Base-by-base conservation (phyloP, 2,329 filamentous ascomycete genomes). In the Thelonectria olida region DNA sequence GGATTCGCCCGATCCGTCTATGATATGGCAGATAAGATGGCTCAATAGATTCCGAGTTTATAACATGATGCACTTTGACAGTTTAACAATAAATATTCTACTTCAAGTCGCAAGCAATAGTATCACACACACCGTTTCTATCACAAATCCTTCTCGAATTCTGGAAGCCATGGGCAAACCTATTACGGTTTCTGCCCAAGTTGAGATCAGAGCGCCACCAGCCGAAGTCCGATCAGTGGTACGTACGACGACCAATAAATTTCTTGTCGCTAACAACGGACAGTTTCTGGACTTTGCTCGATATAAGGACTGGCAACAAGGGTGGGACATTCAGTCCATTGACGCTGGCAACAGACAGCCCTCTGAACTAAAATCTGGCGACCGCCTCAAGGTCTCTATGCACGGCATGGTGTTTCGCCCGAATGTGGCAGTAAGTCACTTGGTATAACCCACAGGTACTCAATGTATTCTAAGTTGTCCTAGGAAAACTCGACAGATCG, bases 221-320 rank as follows among this genome's bases (percentile, higher is more conserved):
- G n/a, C 36, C n/a, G 36, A 8, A 8, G 36, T 39, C n/a, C 36
- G 36, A 39, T 39, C 36, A 39, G 36, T 39, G 15, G 36, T 39
- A 5, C 5, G 36, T 10, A 4, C 4, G 17, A 39, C 36, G 4
- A 4, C 6, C 15, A 4, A 10, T 34, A 6, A 34, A 34, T 5
- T 13, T 4, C 10, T 15, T 10, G 9, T 5, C 31, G 15, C 7
- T 34, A 10, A 34, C 7, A 34, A 34, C 15, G 31, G n/a, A n/a
- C 27, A 67, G 65, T 67, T 67, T 9, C 42, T 67, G 1, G 51
- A 62, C 22, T 66, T 67, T 58, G 22, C 54, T 23, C 34, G 56
- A 36, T 66, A 63, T n/a, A 41, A 56, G 5, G n/a, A 66, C 25
- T 66, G 65, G 65, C 61, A 67, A 5, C 20, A 57, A 28, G 58